phyloP scores from a whole-genome alignment of 179 eudicot genomes.

The Carnegiea gigantea region DNA sequence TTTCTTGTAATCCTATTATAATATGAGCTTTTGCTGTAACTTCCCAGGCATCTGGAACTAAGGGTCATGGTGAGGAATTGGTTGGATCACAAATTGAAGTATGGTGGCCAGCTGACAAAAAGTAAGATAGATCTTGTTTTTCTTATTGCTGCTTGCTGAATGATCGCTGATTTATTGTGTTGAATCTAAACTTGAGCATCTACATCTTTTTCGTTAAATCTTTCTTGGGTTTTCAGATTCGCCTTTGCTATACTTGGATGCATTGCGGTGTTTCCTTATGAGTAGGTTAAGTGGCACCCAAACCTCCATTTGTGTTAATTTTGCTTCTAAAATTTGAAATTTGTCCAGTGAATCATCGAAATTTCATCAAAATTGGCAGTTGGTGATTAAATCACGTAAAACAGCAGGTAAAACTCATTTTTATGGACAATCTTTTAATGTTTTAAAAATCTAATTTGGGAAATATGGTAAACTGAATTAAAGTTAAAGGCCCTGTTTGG shows the following conservation, averaged over 20 bases:
- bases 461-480: too few species aligned
- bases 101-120: slow-evolving; percentile 80
- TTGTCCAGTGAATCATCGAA: neutral
- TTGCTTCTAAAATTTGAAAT: neutral
- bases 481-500: too few species aligned
- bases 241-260: neutral
- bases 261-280: neutral
- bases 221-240: neutral
- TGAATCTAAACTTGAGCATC: neutral
- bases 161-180: neutral
- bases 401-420: neutral
- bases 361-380: neutral
- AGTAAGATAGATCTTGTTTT: slow-evolving; percentile 41
- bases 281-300: neutral
- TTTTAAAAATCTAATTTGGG: too few species aligned
- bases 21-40: neutral
- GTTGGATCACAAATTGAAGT: slow-evolving; percentile 65
- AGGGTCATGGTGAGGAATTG: slow-evolving; percentile 41
- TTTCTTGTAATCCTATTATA: neutral
- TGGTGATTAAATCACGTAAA: neutral
- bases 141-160: neutral
- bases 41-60: slow-evolving; percentile 45
- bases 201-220: neutral
- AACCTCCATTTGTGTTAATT: neutral
- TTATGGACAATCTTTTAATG: too few species aligned